Conservation (phyloP, 2,329 filamentous ascomycete genomes). For the Pyrenochaeta sp. region DNA sequence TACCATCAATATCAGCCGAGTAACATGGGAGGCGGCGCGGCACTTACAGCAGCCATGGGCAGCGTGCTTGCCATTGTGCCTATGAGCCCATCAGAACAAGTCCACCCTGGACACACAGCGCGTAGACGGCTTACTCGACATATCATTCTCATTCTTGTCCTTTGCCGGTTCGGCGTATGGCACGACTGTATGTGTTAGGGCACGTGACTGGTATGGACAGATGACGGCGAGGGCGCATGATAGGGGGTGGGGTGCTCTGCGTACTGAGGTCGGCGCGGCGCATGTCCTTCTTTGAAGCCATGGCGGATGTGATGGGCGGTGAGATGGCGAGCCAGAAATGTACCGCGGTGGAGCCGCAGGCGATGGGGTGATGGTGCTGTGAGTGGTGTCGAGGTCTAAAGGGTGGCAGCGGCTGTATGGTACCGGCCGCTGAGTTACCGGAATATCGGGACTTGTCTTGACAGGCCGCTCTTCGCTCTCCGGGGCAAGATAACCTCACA, state of each 20-base stretch:
- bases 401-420: constrained; percentile 7
- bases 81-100: constrained; percentile 30
- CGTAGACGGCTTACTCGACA: constrained; percentile 67
- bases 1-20: constrained; percentile 36
- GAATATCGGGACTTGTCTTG: not conserved
- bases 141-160: constrained; percentile 71
- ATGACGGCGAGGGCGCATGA: constrained; percentile 4
- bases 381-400: constrained; percentile 14
- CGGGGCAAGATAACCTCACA: constrained; percentile 18
- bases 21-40: constrained; percentile 20
- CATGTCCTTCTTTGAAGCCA: constrained; percentile 80
- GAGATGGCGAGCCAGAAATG: constrained; percentile 16
- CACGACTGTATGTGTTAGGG: constrained; percentile 68
- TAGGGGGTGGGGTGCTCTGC: constrained; percentile 35
- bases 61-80: constrained; percentile 77
- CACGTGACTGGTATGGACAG: constrained; percentile 37
- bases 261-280: constrained; percentile 76
- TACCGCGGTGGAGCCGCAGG: constrained; percentile 14
- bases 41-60: constrained; percentile 84
- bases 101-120: not conserved
- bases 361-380: constrained; percentile 23
- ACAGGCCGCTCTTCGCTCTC: constrained; percentile 14
- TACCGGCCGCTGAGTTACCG: constrained; percentile 1
- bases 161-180: constrained; percentile 81
- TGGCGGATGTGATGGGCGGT: constrained; percentile 47